Conservation (phyloP, 2,329 filamentous ascomycete species). For the Fusarium aywerte region DNA sequence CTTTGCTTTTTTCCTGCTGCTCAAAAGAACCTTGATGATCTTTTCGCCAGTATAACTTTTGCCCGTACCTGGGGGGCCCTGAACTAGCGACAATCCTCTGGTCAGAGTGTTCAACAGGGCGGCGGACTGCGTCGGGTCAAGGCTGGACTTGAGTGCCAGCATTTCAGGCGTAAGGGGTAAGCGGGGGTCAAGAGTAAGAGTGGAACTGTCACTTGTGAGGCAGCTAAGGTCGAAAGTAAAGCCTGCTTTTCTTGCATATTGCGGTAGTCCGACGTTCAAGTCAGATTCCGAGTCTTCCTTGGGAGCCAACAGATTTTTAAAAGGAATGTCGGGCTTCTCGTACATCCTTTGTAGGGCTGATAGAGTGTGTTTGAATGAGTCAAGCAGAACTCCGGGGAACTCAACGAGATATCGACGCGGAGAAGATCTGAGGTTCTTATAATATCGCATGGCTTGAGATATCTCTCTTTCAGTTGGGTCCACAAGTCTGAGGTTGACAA, state of each 20-base stretch:
- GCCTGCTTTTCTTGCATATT: neutral
- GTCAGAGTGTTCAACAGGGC: neutral
- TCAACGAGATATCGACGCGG: neutral
- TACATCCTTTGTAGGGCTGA: neutral
- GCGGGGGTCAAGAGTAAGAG: neutral
- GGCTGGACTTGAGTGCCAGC: neutral
- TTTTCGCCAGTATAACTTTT: constrained; percentile 8
- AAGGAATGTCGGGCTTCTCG: neutral
- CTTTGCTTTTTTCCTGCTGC: neutral
- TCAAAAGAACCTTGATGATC: constrained; percentile 5
- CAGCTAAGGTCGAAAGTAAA: neutral
- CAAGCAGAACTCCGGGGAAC: constrained; percentile 2
- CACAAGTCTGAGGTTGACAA: constrained; percentile 1
- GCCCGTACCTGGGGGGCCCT: neutral
- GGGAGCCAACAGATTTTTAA: neutral
- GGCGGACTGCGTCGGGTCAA: neutral
- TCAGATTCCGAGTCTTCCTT: neutral
- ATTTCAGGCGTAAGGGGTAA: neutral
- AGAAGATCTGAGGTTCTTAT: neutral
- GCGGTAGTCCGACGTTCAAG: neutral
- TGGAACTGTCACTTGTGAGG: neutral
- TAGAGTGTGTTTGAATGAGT: constrained; percentile 6
- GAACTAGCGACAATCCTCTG: neutral
- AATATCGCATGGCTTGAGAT: neutral
- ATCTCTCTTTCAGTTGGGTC: neutral